phyloP scores from a whole-genome alignment of 176 grass and related monocot genomes.

The Microstegium vimineum region DNA sequence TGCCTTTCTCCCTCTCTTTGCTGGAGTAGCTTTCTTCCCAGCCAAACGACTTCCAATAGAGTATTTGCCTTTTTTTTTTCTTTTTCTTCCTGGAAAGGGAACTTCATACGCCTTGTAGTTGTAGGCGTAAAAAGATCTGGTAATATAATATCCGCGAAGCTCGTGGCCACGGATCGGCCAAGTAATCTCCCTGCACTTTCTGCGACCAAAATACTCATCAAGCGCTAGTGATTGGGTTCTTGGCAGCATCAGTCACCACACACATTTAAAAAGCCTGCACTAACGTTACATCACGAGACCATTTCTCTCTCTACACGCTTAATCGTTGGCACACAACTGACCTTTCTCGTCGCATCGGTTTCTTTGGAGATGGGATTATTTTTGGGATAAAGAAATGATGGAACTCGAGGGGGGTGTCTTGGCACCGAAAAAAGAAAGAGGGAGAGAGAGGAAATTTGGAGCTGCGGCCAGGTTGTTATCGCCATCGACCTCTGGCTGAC shows the following conservation, averaged over 20 bases:
- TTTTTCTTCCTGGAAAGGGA: background rate
- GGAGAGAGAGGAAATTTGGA: background rate
- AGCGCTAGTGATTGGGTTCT: conserved; percentile 9
- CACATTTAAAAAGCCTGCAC: conserved; percentile 22
- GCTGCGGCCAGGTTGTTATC: background rate
- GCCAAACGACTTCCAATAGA: background rate
- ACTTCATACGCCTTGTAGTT: background rate
- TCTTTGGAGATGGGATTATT: background rate
- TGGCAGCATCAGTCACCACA: conserved; percentile 17
- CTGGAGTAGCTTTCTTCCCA: background rate
- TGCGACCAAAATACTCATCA: background rate
- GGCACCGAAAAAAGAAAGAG: background rate
- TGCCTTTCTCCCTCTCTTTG: background rate
- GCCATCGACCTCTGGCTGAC: background rate
- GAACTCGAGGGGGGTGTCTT: background rate
- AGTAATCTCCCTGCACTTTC: background rate
- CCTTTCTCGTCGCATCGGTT: background rate
- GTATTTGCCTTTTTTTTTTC: background rate
- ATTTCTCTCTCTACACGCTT: conserved; percentile 11
- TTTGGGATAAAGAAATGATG: conserved; percentile 12
- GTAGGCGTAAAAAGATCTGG: background rate
- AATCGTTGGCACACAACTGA: background rate
- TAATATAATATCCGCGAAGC: background rate
- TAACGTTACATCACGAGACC: conserved; percentile 25
- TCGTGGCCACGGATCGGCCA: conserved; percentile 39